Evolutionary conservation across 257 asterid species (phyloP), one percentile per base, ranked within the genome.

Genomic region (Solanum medicagineum): DNA sequence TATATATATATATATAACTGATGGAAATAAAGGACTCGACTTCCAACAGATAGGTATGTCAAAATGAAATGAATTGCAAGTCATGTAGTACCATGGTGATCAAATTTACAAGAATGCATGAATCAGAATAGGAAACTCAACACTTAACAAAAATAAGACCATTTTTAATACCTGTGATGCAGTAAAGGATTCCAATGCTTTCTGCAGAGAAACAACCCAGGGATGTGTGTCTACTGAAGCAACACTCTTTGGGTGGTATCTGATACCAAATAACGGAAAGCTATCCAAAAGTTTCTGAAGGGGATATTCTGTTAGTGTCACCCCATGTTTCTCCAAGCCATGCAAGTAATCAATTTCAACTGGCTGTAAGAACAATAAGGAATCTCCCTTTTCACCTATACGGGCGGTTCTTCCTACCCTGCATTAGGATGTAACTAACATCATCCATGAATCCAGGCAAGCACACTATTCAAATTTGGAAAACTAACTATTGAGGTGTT

Each of bases 381-480:
- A 92, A 80, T 95, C 93, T 10, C 99, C 99, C 86, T 84, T 92
- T 90, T 94, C 95, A 47, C 97, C 99, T 89, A 97, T 90, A 87
- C 99, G 95, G 53, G 99, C 99, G 63, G 98, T 97, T 92, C 99
- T 92, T 86, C 99, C 99, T 81, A 95, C 99, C 93, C 98, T 97
- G 91, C 86, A 88, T 69, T 51, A 81, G 86, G 81, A 36, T 83
- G 81, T 16, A 81, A 82, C 85, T 74, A 80, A 71, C 84, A 85
- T 79, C 73, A 87, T 82, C 51, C 73, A 44, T 12, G 8, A 81
- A 14, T 12, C 65, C 81, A 71, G 49, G 63, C 15, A 17, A 79
- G 83, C 65, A 53, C 49, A 40, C n/a, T 26, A 84, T 29, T 24
- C 65, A 42, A 57, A 55, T 62, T 73, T 44, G 73, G 47, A 42